Evolutionary conservation across 495 filamentous ascomycete species (phyloP), one percentile per base, ranked within the genome.

Genomic region (Collariella sp.): DNA sequence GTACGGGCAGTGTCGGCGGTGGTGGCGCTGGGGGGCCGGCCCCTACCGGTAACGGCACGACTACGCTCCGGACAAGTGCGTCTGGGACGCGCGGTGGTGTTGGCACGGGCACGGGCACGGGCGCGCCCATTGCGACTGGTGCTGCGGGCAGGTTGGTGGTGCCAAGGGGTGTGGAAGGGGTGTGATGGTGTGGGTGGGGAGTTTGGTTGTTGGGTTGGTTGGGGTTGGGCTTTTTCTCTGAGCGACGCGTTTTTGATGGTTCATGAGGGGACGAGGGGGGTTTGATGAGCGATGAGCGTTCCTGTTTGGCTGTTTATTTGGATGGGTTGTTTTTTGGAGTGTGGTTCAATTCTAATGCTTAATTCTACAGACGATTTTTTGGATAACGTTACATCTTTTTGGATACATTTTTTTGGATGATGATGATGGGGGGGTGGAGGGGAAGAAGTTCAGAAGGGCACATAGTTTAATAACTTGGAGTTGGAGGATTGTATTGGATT

Each of bases 61-160:
- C 51, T 9, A 54, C 34, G 7, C 15, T 40, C 41, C 12, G 20
- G 12, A 38, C 39, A 19, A 15, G 40, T 18, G 15, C 22, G n/a
- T n/a, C n/a, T n/a, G n/a, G n/a, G 23, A 43, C 44, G 15, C n/a
- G 22, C 36, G 26, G 26, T 31, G n/a, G n/a, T n/a, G n/a, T n/a
- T n/a, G n/a, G n/a, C n/a, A n/a, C n/a, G n/a, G n/a, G n/a, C n/a
- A n/a, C 36, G 5, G 16, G 18, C 20, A 33, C 26, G 39, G 29
- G 42, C 39, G 1, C 29, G 40, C 35, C 54, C 5, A 20, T 51
- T 24, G 54, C 41, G 1, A 38, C 29, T 13, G 54, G 11, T 10
- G 54, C 46, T 2, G 54, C 54, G 15, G 54, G 54, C 34, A 45
- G 47, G 54, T 22, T 42, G 46, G 20, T 40, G 9, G 35, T 38